Evolutionary conservation across 805 yeast genomes (phyloP).

Genomic region (Yamadazyma kitorensis): DNA sequence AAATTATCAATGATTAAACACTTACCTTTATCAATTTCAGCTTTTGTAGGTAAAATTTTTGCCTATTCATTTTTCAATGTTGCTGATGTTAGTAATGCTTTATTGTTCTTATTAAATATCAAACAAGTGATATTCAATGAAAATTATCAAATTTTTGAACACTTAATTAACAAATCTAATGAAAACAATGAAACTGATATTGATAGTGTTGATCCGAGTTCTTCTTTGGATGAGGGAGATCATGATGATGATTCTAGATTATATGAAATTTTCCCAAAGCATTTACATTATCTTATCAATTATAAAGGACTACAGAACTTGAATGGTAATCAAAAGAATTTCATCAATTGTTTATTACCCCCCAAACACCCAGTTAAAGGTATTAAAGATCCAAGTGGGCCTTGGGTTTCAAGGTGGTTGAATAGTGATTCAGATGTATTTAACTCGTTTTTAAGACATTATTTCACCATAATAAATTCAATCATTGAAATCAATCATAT

Average conservation of each 20-base stretch:
- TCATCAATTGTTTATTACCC: conserved; percentile 35
- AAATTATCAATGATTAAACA: conserved; percentile 46
- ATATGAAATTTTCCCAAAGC: conserved; percentile 23
- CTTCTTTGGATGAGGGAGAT: too few species aligned
- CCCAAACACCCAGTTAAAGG: conserved; percentile 46
- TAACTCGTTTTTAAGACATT: conserved; percentile 61
- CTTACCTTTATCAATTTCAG: conserved; percentile 54
- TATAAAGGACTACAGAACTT: conserved; percentile 33
- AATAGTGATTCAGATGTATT: conserved; percentile 56
- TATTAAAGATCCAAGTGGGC: conserved; percentile 55
- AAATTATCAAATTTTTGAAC: conserved; percentile 5
- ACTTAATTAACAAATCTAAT: not conserved
- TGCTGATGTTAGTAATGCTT: conserved; percentile 54
- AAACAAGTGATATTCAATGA: conserved; percentile 44
- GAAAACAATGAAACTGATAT: not conserved
- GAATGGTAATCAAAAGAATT: conserved; percentile 20
- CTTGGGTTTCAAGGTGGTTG: conserved; percentile 64
- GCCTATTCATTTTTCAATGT: conserved; percentile 59
- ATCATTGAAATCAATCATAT: conserved; percentile 1
- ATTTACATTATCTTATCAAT: conserved; percentile 27
- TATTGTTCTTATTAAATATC: conserved; percentile 55
- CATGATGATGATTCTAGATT: too few species aligned
- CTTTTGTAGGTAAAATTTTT: conserved; percentile 68
- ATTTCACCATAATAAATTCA: conserved; percentile 30
- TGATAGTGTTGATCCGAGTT: too few species aligned